These are phyloP conservation scores for Syzygium syzygioides DNA, from an alignment of 441 rosid genomes.

Conservation along the genomic window DNA sequence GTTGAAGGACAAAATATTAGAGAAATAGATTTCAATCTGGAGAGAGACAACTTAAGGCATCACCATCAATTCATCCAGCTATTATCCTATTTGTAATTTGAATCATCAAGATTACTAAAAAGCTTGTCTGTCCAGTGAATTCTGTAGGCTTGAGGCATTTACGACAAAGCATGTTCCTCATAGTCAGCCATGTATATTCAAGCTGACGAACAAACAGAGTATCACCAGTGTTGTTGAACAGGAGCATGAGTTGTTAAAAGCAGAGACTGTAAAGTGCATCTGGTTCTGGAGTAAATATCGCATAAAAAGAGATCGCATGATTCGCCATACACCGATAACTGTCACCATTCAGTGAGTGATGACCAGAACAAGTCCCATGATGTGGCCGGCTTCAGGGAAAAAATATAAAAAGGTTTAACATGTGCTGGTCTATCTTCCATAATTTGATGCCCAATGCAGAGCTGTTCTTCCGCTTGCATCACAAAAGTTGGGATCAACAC, in stretches of 20 bases:
- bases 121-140: background rate
- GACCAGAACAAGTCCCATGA: background rate
- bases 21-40: background rate
- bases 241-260: background rate
- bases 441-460: constrained; percentile 66
- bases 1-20: constrained; percentile 5
- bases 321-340: background rate
- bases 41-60: background rate
- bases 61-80: background rate
- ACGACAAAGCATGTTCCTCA: background rate
- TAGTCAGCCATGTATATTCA: background rate
- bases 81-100: background rate
- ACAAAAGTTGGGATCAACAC: constrained; percentile 46
- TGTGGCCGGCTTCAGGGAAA: background rate
- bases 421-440: constrained; percentile 34
- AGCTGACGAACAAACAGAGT: background rate
- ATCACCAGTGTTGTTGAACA: background rate
- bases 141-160: background rate
- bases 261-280: background rate
- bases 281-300: background rate
- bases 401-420: background rate
- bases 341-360: background rate
- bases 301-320: background rate
- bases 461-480: constrained; percentile 54
- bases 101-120: background rate